phyloP scores from a whole-genome alignment of 768 basidiomycete species.

The Leccinum longicurvipes region DNA sequence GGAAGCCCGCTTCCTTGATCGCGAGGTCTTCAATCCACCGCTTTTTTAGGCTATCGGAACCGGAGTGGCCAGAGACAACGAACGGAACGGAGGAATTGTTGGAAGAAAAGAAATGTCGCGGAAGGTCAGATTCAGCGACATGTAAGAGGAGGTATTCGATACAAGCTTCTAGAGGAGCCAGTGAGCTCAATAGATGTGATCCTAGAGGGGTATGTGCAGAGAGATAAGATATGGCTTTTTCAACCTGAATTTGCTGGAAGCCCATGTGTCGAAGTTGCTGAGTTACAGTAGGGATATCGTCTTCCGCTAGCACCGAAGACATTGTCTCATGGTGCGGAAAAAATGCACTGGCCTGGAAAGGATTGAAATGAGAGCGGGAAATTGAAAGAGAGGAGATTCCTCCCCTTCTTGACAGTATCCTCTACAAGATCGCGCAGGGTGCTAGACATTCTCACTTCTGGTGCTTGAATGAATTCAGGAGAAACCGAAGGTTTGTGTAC shows the following conservation, averaged over 20 bases:
- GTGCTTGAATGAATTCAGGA: constrained; percentile 44
- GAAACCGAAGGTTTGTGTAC: constrained; percentile 21
- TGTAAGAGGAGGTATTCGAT: constrained; percentile 84
- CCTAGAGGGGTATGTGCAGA: constrained; percentile 55
- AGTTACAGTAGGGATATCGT: constrained; percentile 42
- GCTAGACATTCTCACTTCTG: constrained; percentile 83
- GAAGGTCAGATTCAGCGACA: constrained; percentile 85
- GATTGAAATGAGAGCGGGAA: background rate
- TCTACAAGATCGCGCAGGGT: constrained; percentile 78
- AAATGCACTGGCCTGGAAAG: constrained; percentile 45
- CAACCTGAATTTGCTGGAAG: constrained; percentile 56
- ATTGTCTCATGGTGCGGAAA: constrained; percentile 41
- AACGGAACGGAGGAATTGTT: constrained; percentile 69
- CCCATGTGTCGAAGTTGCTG: constrained; percentile 61
- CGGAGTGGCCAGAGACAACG: constrained; percentile 61
- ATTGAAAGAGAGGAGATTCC: constrained; percentile 4
- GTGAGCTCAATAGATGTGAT: constrained; percentile 54
- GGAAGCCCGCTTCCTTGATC: constrained; percentile 82
- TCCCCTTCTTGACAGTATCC: constrained; percentile 71
- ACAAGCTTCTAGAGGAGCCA: constrained; percentile 69
- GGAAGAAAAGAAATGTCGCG: constrained; percentile 61
- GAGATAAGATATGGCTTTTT: constrained; percentile 53
- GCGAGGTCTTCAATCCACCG: constrained; percentile 82
- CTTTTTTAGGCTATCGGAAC: constrained; percentile 58
- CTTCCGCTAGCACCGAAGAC: constrained; percentile 37